Conservation (phyloP, 1,284 basidiomycete species). For the Gymnopus androsaceus region DNA sequence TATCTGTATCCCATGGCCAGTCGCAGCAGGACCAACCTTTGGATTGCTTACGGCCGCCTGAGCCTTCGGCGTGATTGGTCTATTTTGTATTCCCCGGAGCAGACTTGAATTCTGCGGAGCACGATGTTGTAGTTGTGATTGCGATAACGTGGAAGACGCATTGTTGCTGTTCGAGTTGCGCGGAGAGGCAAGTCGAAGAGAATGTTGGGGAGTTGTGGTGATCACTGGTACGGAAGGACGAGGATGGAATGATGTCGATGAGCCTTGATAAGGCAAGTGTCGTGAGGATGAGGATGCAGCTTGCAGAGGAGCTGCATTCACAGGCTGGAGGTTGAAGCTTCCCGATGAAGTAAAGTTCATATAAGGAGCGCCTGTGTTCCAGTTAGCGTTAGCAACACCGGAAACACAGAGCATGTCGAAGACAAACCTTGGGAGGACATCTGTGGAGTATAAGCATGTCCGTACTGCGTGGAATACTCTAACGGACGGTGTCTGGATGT, state of each 20-base stretch:
- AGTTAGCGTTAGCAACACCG: not conserved
- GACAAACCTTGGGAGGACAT: not conserved
- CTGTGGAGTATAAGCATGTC: not conserved
- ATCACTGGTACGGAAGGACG: not conserved
- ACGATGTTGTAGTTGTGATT: not conserved
- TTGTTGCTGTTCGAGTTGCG: too few relatives aligned
- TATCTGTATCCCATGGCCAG: too few relatives aligned
- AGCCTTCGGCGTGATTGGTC: not conserved
- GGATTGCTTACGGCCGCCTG: not conserved
- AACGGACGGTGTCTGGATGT: constrained; percentile 19
- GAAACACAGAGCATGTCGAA: not conserved
- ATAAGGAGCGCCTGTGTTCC: not conserved
- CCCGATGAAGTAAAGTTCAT: not conserved
- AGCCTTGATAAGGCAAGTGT: not conserved
- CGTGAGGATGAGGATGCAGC: too few relatives aligned
- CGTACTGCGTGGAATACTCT: constrained; percentile 1
- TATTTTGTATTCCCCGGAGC: not conserved
- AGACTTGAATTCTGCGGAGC: not conserved
- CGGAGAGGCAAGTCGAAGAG: too few relatives aligned
- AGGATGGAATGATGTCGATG: not conserved
- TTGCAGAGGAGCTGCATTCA: too few relatives aligned
- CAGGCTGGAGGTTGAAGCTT: not conserved
- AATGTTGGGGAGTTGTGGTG: not conserved
- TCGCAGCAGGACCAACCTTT: too few relatives aligned
- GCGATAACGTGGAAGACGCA: not conserved